Percentiles rank a stretch among this genome's conserved stretches.
Evolutionary conservation across 306 rosid species (phyloP).

Genomic region (Cucumis sativus): DNA sequence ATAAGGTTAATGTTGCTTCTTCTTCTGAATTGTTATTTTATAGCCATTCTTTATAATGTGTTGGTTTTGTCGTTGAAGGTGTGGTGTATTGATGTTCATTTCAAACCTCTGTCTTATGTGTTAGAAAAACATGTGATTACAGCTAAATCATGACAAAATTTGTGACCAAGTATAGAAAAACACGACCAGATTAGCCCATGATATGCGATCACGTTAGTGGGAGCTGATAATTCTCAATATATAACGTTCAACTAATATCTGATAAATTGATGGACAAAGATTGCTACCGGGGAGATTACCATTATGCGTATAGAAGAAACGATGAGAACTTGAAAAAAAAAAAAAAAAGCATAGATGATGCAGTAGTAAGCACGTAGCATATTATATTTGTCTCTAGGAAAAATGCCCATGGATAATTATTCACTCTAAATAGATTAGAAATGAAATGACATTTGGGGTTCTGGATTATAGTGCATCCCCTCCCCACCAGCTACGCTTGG

Average conservation of each 20-base stretch:
- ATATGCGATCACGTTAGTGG: background rate
- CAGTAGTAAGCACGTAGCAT: background rate
- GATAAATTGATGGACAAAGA: background rate
- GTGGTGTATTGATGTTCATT: background rate
- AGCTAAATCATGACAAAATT: background rate
- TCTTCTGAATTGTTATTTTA: background rate
- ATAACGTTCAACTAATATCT: background rate
- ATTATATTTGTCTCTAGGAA: background rate
- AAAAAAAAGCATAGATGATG: background rate
- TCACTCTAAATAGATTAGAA: background rate
- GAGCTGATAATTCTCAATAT: background rate
- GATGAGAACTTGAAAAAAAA: background rate
- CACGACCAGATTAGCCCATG: background rate
- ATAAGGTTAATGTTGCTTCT: slow-evolving; percentile 9
- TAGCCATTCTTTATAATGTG: background rate
- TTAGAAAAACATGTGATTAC: background rate
- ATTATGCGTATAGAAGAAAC: background rate
- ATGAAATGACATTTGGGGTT: background rate
- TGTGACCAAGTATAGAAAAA: background rate
- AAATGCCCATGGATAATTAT: background rate
- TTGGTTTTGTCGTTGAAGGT: background rate
- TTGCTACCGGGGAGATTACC: background rate
- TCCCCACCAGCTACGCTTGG: background rate
- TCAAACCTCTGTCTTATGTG: background rate
- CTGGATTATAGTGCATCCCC: background rate